Conservation (phyloP, 148 eudicot species). For the Spergularia marina region DNA sequence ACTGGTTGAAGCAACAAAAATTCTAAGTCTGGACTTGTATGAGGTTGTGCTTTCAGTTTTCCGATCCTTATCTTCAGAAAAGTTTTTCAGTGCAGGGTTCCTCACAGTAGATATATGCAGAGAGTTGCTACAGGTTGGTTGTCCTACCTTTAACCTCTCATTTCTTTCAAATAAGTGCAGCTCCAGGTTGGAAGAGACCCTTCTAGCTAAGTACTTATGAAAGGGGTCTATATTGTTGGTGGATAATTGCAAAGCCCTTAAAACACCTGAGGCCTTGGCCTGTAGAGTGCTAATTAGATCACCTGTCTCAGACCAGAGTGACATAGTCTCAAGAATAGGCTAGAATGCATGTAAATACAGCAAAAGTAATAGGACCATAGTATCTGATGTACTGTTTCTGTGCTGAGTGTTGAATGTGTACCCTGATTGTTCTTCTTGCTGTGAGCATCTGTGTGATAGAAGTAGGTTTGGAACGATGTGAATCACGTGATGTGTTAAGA, state of each 20-base stretch:
- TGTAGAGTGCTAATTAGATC: background rate
- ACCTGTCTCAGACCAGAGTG: background rate
- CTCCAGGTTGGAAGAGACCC: background rate
- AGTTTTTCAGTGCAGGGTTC: constrained; percentile 63
- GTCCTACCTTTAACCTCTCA: constrained; percentile 12
- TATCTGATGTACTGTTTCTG: background rate
- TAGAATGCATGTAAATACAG: background rate
- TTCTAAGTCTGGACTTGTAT: constrained; percentile 42
- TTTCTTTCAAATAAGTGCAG: background rate
- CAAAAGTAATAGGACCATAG: background rate
- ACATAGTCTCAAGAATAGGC: background rate
- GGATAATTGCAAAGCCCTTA: background rate
- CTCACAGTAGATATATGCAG: constrained; percentile 65
- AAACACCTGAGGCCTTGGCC: background rate
- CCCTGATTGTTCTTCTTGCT: background rate
- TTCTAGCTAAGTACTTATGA: background rate
- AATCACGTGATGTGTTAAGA: background rate
- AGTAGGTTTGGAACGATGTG: constrained; percentile 10
- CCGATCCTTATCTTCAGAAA: constrained; percentile 59
- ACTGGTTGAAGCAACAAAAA: constrained; percentile 42
- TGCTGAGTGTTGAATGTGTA: too few relatives aligned
- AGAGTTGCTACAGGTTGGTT: constrained; percentile 79
- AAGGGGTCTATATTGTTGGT: background rate
- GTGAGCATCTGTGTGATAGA: background rate
- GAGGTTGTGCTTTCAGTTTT: constrained; percentile 76